Conservation (phyloP, 257 asterid species). For the Plantago ovata region DNA sequence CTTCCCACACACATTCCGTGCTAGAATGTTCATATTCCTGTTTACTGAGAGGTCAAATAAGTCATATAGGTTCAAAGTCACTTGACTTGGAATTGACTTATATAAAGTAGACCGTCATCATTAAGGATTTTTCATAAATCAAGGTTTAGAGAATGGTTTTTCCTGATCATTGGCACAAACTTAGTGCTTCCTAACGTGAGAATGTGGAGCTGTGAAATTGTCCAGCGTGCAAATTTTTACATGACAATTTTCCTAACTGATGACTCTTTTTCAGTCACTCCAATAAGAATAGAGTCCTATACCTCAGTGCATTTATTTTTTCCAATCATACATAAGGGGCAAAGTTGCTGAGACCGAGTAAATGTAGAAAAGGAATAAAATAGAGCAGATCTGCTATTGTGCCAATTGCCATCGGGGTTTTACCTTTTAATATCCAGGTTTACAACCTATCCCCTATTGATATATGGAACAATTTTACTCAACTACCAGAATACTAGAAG, state of each 20-base stretch:
- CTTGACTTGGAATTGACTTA: neutral
- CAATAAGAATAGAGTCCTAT: neutral
- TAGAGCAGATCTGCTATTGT: neutral
- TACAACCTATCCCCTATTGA: constrained; percentile 11
- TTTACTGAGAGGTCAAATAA: constrained; percentile 7
- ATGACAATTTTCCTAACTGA: neutral
- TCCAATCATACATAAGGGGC: constrained; percentile 3
- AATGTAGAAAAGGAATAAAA: neutral
- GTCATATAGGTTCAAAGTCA: neutral
- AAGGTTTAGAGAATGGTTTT: neutral
- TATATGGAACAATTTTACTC: constrained; percentile 4
- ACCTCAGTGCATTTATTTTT: neutral
- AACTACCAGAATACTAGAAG: constrained; percentile 9
- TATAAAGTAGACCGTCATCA: neutral
- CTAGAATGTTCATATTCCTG: no score
- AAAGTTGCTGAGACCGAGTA: constrained; percentile 1
- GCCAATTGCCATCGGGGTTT: neutral
- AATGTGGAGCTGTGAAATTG: neutral
- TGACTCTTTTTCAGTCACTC: neutral
- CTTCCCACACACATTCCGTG: no score
- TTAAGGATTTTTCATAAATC: neutral
- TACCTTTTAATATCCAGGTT: constrained; percentile 12
- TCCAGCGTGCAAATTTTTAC: neutral
- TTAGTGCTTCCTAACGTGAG: neutral
- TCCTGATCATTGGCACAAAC: neutral